A percentile compares a stretch with the other conserved stretches of the same genome.
phyloP scores from a whole-genome alignment of 768 basidiomycete genomes.

The Vararia minispora region DNA sequence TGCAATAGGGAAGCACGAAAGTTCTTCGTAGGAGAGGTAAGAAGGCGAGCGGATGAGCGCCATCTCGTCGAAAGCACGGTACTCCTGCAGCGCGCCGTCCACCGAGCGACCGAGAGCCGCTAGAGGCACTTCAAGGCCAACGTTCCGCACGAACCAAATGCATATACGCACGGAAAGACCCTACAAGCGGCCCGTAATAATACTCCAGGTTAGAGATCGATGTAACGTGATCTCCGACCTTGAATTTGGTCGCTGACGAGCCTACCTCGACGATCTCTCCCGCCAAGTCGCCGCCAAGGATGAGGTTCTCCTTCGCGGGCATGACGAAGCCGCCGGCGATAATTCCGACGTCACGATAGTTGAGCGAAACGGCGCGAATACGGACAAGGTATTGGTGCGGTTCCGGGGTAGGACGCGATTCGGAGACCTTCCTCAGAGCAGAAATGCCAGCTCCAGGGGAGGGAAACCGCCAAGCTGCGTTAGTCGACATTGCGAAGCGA shows the following conservation, averaged over 20 bases:
- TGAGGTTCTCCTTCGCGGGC: conserved; percentile 21
- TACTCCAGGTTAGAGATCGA: conserved; percentile 1
- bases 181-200: not conserved
- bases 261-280: conserved; percentile 39
- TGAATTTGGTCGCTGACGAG: conserved; percentile 28
- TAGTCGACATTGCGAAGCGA: no score
- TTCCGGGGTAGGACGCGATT: conserved; percentile 23
- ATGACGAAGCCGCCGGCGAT: conserved; percentile 27
- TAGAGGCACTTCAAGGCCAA: no score
- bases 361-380: conserved; percentile 44
- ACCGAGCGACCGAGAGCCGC: conserved; percentile 31
- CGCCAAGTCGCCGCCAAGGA: conserved; percentile 36
- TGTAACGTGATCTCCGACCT: conserved; percentile 36
- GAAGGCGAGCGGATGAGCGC: conserved; percentile 37
- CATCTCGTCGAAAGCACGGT: conserved; percentile 32
- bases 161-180: no score
- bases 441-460: no score
- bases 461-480: no score
- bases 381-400: conserved; percentile 44
- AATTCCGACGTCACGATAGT: conserved; percentile 43
- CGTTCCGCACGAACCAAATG: no score
- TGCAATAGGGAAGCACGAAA: conserved; percentile 52
- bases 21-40: conserved; percentile 53
- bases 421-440: not conserved
- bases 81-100: conserved; percentile 45